These are phyloP conservation scores for Chrysanthemum lavandulifolium DNA, from an alignment of 129 eudicot species.

Conservation along the genomic window DNA sequence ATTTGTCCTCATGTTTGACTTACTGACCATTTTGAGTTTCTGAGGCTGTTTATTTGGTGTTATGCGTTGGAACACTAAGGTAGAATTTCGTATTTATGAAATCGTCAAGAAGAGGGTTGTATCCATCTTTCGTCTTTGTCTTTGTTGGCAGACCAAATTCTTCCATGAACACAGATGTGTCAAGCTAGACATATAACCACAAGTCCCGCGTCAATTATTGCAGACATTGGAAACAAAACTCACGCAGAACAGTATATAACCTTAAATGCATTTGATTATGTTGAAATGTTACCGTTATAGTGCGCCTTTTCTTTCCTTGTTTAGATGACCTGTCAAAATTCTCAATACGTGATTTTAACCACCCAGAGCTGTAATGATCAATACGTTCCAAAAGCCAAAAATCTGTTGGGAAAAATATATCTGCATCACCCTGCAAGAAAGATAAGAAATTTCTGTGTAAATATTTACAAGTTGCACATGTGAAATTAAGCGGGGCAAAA, in stretches of 20 bases:
- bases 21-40: background rate
- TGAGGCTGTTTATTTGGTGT: slow-evolving; percentile 53
- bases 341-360: slow-evolving; percentile 49
- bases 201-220: background rate
- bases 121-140: slow-evolving; percentile 95
- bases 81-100: slow-evolving; percentile 91
- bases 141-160: slow-evolving; percentile 89
- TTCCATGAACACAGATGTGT: slow-evolving; percentile 93
- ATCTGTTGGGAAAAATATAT: slow-evolving; percentile 95
- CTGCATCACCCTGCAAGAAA: slow-evolving; percentile 81
- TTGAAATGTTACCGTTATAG: slow-evolving; percentile 53
- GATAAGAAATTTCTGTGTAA: background rate
- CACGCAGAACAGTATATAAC: background rate
- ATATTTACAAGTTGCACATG: background rate
- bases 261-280: background rate
- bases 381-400: slow-evolving; percentile 86
- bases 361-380: slow-evolving; percentile 89
- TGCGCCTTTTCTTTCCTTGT: slow-evolving; percentile 86
- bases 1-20: background rate
- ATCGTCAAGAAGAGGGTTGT: slow-evolving; percentile 93
- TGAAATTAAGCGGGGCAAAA: background rate
- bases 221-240: background rate
- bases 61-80: slow-evolving; percentile 92
- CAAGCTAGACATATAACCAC: slow-evolving; percentile 55
- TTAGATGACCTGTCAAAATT: slow-evolving; percentile 45